Percentiles rank a stretch among this genome's conserved stretches.
These are phyloP conservation scores for Saraca asoca DNA, from an alignment of 331 rosid genomes.

Conservation along the genomic window DNA sequence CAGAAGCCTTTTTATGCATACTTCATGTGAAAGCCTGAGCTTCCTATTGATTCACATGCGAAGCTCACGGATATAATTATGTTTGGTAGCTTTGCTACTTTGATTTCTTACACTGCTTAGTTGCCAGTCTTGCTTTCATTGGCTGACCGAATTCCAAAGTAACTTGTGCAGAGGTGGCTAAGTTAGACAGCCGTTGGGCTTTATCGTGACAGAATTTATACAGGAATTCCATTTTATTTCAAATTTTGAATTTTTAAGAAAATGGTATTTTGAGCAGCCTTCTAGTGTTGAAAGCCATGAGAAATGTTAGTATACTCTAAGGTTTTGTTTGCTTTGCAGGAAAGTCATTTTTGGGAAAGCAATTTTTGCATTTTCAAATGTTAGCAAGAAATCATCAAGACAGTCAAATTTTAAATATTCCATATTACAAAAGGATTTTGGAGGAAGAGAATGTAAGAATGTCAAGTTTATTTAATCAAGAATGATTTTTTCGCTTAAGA, in stretches of 20 bases:
- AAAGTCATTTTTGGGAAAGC: no score
- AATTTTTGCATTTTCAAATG: no score
- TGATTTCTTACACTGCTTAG: not conserved
- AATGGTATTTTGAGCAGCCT: not conserved
- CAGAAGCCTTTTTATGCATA: not conserved
- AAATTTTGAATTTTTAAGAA: not conserved
- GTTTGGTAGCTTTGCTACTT: not conserved
- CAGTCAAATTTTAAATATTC: no score
- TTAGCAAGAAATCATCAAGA: no score
- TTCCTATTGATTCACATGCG: not conserved
- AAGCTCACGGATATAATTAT: not conserved
- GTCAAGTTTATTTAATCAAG: no score
- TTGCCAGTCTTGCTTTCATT: conserved; percentile 4
- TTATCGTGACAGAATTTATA: not conserved
- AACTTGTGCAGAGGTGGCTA: not conserved
- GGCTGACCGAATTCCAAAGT: not conserved
- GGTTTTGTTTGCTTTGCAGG: no score
- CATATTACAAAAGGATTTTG: no score
- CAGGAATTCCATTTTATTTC: not conserved
- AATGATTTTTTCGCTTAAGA: no score
- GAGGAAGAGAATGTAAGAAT: no score
- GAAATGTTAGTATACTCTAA: no score
- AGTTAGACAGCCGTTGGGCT: not conserved
- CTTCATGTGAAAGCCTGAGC: not conserved
- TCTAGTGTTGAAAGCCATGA: not conserved